A percentile compares a stretch with the other conserved stretches of the same genome.
phyloP scores from a whole-genome alignment of 805 yeast genomes.

The Maudiozyma barnettii region DNA sequence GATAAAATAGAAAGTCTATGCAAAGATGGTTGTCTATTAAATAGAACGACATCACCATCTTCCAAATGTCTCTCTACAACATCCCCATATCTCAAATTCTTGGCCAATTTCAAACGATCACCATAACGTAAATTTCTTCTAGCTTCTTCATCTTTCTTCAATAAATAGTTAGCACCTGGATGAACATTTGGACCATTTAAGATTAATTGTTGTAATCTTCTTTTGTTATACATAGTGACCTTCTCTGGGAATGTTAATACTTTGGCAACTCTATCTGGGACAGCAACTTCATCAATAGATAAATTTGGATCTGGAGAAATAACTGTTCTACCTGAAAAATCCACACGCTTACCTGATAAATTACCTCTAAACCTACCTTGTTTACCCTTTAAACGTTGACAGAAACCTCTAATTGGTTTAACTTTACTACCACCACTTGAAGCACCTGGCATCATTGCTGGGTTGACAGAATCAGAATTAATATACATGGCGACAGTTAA shows the following conservation, averaged over 20 bases:
- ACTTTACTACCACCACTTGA: constrained; percentile 44
- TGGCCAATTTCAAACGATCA: constrained; percentile 69
- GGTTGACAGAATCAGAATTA: constrained; percentile 86
- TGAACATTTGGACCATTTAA: constrained; percentile 78
- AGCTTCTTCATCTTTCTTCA: constrained; percentile 73
- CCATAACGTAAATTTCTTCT: constrained; percentile 87
- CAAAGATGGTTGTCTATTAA: constrained; percentile 95
- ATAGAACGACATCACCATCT: constrained; percentile 92
- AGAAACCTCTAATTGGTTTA: constrained; percentile 82
- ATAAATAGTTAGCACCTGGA: constrained; percentile 93
- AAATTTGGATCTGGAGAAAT: constrained; percentile 97
- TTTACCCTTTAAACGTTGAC: constrained; percentile 95
- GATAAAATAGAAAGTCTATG: constrained; percentile 90
- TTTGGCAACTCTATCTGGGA: constrained; percentile 94
- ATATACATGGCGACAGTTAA: constrained; percentile 94
- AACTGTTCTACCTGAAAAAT: constrained; percentile 95
- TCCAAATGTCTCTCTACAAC: constrained; percentile 93
- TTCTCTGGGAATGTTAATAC: constrained; percentile 92
- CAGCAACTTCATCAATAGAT: constrained; percentile 93
- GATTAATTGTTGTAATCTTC: constrained; percentile 64
- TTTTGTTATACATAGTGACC: constrained; percentile 78
- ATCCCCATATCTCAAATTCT: constrained; percentile 74
- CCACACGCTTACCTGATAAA: constrained; percentile 96
- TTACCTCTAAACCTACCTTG: constrained; percentile 99
- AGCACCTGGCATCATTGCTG: constrained; percentile 64